Base-by-base conservation (phyloP, 352 stramenopile genomes). In the Albugo candida region DNA sequence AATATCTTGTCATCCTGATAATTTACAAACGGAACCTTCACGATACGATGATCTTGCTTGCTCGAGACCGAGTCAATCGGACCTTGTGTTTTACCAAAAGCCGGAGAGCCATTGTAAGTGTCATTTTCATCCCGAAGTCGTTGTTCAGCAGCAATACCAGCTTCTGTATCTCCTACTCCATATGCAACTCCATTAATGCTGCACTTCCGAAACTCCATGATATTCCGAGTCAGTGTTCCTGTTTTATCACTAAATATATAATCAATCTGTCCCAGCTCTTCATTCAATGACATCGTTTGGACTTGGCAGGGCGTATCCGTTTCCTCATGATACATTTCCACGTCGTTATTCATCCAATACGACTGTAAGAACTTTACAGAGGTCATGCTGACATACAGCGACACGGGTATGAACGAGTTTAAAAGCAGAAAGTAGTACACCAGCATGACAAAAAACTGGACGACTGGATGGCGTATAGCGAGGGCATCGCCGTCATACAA, bases 131-230 rank as follows among this genome's bases (percentile, higher is more conserved):
- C 38, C 6, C 43, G 38, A 24, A 17, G 41, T 0, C 47, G 42
- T 2, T 52, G 52, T 53, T 86, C 72, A 17, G 76, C 79, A 0
- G 70, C 71, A 27, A 83, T 69, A 3, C 82, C 81, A 3, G 92
- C 70, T 52, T 93, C 78, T 0, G 82, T 93, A 48, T 89, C 79
- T 0, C 82, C 81, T 24, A 83, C 61, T 1, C 93, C 93, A 61
- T 97, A 97, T 18, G 83, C 60, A 17, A 95, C 65, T 34, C 87
- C 88, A 55, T 96, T 91, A 43, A 98, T 93, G 21, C 83, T 93
- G 58, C 85, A 97, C 48, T 94, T 92, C 42, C 95, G 94, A 59
- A 98, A 98, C 56, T 96, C 79, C 92, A 97, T 97, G 21, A 96
- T 72, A 59, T 97, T 97, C 50, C 84, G 88, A 41, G 92, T 97